These are phyloP conservation scores for Brassica carinata DNA, from an alignment of 345 rosid genomes.

Conservation along the genomic window DNA sequence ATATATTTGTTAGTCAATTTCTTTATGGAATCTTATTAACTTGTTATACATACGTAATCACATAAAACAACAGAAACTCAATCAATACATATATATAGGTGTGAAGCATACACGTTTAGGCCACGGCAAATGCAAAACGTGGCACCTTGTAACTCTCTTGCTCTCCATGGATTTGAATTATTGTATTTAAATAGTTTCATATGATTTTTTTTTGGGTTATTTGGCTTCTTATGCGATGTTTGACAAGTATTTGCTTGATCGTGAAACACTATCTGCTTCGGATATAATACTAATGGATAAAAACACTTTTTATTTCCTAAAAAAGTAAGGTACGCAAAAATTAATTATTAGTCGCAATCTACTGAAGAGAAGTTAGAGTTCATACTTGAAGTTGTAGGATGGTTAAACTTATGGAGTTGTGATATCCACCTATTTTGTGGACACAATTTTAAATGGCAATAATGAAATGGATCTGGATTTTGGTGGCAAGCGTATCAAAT, in stretches of 20 bases:
- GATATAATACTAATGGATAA: constrained; percentile 22
- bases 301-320: not conserved
- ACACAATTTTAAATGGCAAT: not conserved
- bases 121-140: constrained; percentile 39
- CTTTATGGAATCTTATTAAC: constrained; percentile 15
- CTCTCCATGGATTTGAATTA: constrained; percentile 26
- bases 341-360: constrained; percentile 3
- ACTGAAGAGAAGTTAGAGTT: not conserved
- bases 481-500: constrained; percentile 12
- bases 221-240: constrained; percentile 20
- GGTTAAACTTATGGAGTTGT: constrained; percentile 13
- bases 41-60: constrained; percentile 28
- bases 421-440: not conserved
- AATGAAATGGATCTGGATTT: constrained; percentile 15
- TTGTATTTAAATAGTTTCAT: constrained; percentile 17
- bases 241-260: constrained; percentile 39
- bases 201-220: not conserved
- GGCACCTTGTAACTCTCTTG: constrained; percentile 40
- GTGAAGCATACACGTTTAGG: constrained; percentile 42
- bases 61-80: not conserved
- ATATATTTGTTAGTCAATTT: not conserved
- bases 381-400: constrained; percentile 3
- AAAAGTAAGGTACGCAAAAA: not conserved
- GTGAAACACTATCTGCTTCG: constrained; percentile 36
- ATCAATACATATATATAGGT: constrained; percentile 19